Conservation (phyloP, 2,329 filamentous ascomycete species). For the Calonectria ilicicola region DNA sequence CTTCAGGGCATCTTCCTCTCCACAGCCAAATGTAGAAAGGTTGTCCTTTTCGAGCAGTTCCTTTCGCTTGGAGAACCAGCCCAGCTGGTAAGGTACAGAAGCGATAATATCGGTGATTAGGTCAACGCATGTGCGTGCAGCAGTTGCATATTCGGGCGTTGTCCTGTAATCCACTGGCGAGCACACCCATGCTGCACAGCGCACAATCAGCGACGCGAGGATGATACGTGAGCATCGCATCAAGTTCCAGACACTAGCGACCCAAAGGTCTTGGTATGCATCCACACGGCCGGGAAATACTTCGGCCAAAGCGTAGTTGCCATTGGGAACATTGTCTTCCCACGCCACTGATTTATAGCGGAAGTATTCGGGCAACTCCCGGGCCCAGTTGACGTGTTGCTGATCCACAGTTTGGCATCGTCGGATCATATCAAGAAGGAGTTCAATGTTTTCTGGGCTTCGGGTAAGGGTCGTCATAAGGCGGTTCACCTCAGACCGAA, state of each 20-base stretch:
- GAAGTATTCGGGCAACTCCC: slow-evolving; percentile 62
- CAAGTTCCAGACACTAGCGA: slow-evolving; percentile 69
- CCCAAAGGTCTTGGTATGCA: slow-evolving; percentile 69
- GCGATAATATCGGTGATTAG: slow-evolving; percentile 70
- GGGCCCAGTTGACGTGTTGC: slow-evolving; percentile 64
- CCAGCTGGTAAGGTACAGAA: slow-evolving; percentile 71
- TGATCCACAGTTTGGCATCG: slow-evolving; percentile 65
- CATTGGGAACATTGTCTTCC: slow-evolving; percentile 65
- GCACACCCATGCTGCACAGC: slow-evolving; percentile 71
- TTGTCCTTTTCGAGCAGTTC: slow-evolving; percentile 55
- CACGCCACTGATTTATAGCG: slow-evolving; percentile 65
- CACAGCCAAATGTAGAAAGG: slow-evolving; percentile 61
- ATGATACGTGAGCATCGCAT: slow-evolving; percentile 65
- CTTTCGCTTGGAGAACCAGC: slow-evolving; percentile 64
- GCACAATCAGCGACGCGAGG: slow-evolving; percentile 66
- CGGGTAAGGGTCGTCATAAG: slow-evolving; percentile 60
- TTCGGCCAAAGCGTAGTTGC: slow-evolving; percentile 65
- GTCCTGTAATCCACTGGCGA: slow-evolving; percentile 72
- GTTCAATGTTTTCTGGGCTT: slow-evolving; percentile 61
- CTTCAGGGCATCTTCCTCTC: slow-evolving; percentile 63
- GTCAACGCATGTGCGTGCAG: slow-evolving; percentile 62
- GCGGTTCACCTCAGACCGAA: slow-evolving; percentile 66
- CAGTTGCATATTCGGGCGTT: slow-evolving; percentile 70
- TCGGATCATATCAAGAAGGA: slow-evolving; percentile 64
- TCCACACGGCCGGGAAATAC: slow-evolving; percentile 72